These are phyloP conservation scores for Cryphonectria radicalis DNA, from an alignment of 2,329 filamentous ascomycete genomes.

Conservation along the genomic window DNA sequence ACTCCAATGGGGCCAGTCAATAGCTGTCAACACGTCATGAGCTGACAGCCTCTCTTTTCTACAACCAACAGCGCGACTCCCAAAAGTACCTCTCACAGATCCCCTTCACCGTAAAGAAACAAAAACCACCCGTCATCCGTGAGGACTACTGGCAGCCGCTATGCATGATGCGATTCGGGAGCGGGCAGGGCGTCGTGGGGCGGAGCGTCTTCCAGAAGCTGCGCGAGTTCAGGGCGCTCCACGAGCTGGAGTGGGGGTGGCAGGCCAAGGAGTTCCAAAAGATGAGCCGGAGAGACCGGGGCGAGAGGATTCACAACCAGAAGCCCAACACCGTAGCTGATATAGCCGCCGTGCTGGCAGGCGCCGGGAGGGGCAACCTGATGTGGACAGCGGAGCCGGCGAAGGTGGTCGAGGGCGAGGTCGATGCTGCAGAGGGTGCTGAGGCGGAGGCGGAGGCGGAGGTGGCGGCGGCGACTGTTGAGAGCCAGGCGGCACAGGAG, in stretches of 20 bases:
- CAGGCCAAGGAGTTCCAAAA: slow-evolving; percentile 48
- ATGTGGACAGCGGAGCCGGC: slow-evolving; percentile 39
- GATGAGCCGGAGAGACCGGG: slow-evolving; percentile 50
- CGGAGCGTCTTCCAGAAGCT: slow-evolving; percentile 65
- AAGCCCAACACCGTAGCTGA: slow-evolving; percentile 66
- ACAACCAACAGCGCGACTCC: slow-evolving; percentile 21
- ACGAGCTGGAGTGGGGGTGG: slow-evolving; percentile 64
- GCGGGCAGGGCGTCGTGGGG: slow-evolving; percentile 56
- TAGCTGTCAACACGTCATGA: background rate
- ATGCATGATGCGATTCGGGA: slow-evolving; percentile 62
- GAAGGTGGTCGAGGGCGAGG: slow-evolving; percentile 18
- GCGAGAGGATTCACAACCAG: slow-evolving; percentile 60
- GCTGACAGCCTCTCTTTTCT: slow-evolving; percentile 1
- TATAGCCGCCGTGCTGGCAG: slow-evolving; percentile 61
- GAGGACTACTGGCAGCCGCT: slow-evolving; percentile 70
- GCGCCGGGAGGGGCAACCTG: slow-evolving; percentile 55
- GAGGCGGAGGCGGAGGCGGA: background rate
- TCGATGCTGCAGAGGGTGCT: background rate
- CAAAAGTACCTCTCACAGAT: slow-evolving; percentile 38
- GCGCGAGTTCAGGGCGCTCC: slow-evolving; percentile 65
- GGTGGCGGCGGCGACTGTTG: background rate
- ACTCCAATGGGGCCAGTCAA: background rate
- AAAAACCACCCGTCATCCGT: slow-evolving; percentile 63
- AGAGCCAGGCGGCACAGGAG: background rate
- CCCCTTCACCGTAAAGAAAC: slow-evolving; percentile 70